Base-by-base conservation (phyloP, 2,329 filamentous ascomycete species). In the Talaromyces albobiverticillius region DNA sequence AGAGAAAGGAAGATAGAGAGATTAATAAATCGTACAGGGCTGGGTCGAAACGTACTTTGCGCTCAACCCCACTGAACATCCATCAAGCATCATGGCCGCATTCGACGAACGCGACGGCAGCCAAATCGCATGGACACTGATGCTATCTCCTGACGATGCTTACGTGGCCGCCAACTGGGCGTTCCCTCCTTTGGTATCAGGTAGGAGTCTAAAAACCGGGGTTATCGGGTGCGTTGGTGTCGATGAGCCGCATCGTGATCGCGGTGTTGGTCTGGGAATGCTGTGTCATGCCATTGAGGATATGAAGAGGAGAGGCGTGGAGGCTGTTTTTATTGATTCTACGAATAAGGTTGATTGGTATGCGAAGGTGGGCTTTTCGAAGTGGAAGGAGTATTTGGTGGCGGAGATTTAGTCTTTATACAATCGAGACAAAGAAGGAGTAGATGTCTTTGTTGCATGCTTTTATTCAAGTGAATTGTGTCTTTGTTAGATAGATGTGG, bases 121-220 rank as follows among this genome's bases (percentile, higher is more conserved):
- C 3, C 74, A 77, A 56, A 63, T 76, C 8, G 76, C 71, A 14
- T 78, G 74, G 76, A 75, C 74, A 2, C 57, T 78, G 10, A 78
- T 77, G 74, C 67, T 74, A 14, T 62, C 66, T 10, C 64, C 68
- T 1, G 61, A 65, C 3, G 65, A 67, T 3, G 51, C 64, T 1
- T 48, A 73, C 9, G 58, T 70, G 3, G 58, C 71, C 26, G 7
- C 56, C 9, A 59, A 64, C 32, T 77, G 75, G 65, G 73, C 73
- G 2, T 73, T 77, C 49, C 67, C 74, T 5, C 64, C 68, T 11
- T 61, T 75, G 3, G 69, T 70, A 32, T 68, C 69, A 16, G 65
- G 69, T 4, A 68, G 72, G 11, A 14, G 14, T 2, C 40, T 51
- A 2, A 51, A 51, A 9, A 76, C 74, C 0, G 76, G 75, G 0